phyloP scores from a whole-genome alignment of 768 basidiomycete species.

The Scleroderma bovista region DNA sequence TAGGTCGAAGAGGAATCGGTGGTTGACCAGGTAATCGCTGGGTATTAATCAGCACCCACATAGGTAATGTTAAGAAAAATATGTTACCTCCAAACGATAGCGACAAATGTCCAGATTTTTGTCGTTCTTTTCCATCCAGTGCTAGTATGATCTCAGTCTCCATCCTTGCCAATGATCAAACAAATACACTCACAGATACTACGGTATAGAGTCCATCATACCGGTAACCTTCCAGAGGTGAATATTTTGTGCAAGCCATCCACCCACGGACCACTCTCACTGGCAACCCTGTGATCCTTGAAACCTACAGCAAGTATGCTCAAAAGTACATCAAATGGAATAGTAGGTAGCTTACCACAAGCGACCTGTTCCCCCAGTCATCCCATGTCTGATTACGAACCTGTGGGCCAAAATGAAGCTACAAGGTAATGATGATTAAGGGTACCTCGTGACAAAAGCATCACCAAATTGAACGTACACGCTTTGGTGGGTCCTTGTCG shows the following conservation, averaged over 20 bases:
- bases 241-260: constrained; percentile 17
- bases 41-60: too few relatives aligned
- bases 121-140: constrained; percentile 15
- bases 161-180: background rate
- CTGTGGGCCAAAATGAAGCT: constrained; percentile 20
- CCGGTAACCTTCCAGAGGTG: constrained; percentile 21
- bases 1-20: too few relatives aligned
- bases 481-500: constrained; percentile 11
- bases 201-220: constrained; percentile 29
- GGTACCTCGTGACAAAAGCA: background rate
- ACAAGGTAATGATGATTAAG: background rate
- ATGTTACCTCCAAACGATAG: constrained; percentile 20
- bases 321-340: background rate
- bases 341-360: constrained; percentile 11
- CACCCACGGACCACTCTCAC: constrained; percentile 25
- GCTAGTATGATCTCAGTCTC: constrained; percentile 6
- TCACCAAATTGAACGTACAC: constrained; percentile 10
- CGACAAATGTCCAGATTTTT: constrained; percentile 18
- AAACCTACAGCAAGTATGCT: background rate
- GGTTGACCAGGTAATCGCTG: too few relatives aligned
- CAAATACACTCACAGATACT: constrained; percentile 9
- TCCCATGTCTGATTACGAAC: constrained; percentile 20
- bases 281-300: constrained; percentile 21
- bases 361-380: constrained; percentile 4
- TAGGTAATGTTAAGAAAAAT: background rate